These are phyloP conservation scores for Neophaeococcomyces mojaviensis DNA, from an alignment of 2,329 filamentous ascomycete genomes.

Conservation along the genomic window DNA sequence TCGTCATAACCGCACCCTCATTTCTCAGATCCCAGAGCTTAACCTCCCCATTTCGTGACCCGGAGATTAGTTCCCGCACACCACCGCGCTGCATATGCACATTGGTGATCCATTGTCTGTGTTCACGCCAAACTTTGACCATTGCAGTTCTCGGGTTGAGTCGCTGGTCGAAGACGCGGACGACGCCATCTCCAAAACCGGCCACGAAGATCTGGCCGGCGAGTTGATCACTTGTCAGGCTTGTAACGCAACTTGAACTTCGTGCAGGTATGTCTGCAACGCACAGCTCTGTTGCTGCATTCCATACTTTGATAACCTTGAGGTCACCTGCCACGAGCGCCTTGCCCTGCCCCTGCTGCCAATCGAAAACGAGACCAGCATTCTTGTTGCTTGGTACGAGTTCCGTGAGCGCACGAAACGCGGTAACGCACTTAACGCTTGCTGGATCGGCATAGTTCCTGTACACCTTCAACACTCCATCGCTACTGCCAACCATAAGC, in stretches of 20 bases:
- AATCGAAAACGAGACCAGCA: constrained; percentile 93
- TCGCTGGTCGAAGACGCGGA: constrained; percentile 88
- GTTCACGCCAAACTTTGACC: constrained; percentile 95
- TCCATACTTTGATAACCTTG: constrained; percentile 92
- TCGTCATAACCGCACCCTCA: constrained; percentile 40
- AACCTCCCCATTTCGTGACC: constrained; percentile 85
- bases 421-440: constrained; percentile 75
- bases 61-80: constrained; percentile 81
- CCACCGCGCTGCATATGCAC: constrained; percentile 96
- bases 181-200: constrained; percentile 89
- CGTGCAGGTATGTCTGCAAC: constrained; percentile 81
- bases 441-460: constrained; percentile 76
- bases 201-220: constrained; percentile 94
- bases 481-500: constrained; percentile 88
- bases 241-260: constrained; percentile 91
- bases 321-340: constrained; percentile 95
- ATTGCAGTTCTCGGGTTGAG: constrained; percentile 78
- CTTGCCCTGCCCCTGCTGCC: constrained; percentile 95
- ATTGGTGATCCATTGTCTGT: constrained; percentile 90
- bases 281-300: constrained; percentile 86
- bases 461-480: constrained; percentile 89
- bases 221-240: constrained; percentile 93
- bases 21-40: constrained; percentile 94
- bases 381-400: constrained; percentile 91
- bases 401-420: constrained; percentile 87